Percentiles rank a stretch among this genome's conserved stretches.
These are phyloP conservation scores for Hansenula anomala DNA, from an alignment of 1,139 yeast genomes.

Conservation along the genomic window DNA sequence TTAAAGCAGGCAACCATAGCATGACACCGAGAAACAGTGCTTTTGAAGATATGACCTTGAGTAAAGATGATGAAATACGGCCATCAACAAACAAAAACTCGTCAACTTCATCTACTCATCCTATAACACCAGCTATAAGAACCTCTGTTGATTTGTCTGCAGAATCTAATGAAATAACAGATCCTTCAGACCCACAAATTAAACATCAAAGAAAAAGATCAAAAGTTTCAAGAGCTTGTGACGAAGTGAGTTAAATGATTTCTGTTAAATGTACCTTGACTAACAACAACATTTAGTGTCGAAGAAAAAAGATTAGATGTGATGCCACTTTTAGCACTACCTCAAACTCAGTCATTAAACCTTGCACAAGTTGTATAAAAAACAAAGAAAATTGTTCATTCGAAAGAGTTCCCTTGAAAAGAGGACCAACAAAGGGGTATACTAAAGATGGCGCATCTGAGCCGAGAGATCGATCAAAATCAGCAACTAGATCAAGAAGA, in stretches of 20 bases:
- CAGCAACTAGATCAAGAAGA: constrained; percentile 9
- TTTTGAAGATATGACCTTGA: no score
- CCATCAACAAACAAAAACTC: no score
- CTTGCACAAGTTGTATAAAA: constrained; percentile 55
- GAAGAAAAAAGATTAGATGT: constrained; percentile 60
- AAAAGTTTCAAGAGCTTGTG: constrained; percentile 69
- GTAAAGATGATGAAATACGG: no score
- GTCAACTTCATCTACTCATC: neutral
- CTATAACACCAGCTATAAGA: neutral
- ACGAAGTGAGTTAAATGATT: constrained; percentile 27
- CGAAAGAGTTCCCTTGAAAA: constrained; percentile 63
- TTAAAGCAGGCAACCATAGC: no score
- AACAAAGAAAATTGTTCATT: constrained; percentile 54
- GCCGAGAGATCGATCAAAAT: constrained; percentile 1
- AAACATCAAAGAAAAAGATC: constrained; percentile 42
- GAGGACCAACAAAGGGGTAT: constrained; percentile 78
- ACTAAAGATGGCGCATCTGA: constrained; percentile 19
- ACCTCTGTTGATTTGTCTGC: neutral
- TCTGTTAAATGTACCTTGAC: constrained; percentile 1
- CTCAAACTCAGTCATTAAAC: constrained; percentile 39
- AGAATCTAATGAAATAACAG: neutral
- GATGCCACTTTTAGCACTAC: constrained; percentile 47
- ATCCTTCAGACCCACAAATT: neutral
- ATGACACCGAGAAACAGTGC: no score
- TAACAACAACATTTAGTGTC: constrained; percentile 39